Percentiles rank a stretch among this genome's conserved stretches.
phyloP scores from a whole-genome alignment of 2,329 filamentous ascomycete genomes.

The Spiromastix sp. region DNA sequence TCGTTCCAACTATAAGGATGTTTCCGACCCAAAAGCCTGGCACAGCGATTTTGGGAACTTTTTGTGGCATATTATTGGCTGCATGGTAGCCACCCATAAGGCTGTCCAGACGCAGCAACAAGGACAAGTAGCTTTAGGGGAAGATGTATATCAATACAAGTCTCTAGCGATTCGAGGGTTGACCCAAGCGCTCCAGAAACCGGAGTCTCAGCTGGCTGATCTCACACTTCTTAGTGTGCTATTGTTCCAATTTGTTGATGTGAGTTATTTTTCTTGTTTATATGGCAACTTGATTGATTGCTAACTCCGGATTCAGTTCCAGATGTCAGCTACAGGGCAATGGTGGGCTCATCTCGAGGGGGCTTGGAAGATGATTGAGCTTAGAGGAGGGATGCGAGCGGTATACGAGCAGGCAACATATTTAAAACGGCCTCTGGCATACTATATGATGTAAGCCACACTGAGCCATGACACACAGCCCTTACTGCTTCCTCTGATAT shows the following conservation, averaged over 20 bases:
- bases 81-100: conserved; percentile 10
- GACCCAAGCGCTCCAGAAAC: conserved; percentile 6
- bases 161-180: conserved; percentile 6
- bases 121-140: conserved; percentile 7
- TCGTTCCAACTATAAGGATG: conserved; percentile 3
- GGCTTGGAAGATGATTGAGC: conserved; percentile 12
- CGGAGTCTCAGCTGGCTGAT: conserved; percentile 8
- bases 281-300: neutral
- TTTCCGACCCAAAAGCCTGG: conserved; percentile 9
- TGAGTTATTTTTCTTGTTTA: conserved; percentile 1
- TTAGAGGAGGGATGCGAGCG: conserved; percentile 12
- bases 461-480: neutral
- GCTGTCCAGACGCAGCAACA: conserved; percentile 8
- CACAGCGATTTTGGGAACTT: conserved; percentile 9
- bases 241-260: conserved; percentile 10
- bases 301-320: conserved; percentile 7
- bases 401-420: conserved; percentile 6
- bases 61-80: conserved; percentile 9
- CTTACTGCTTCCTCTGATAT: neutral
- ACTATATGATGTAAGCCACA: conserved; percentile 11
- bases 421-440: conserved; percentile 6
- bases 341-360: conserved; percentile 15
- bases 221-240: conserved; percentile 10
- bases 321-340: conserved; percentile 9
- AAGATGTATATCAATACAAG: conserved; percentile 11